Evolutionary conservation across 2,329 filamentous ascomycete species (phyloP).

Genomic region (Botrytis fabae): DNA sequence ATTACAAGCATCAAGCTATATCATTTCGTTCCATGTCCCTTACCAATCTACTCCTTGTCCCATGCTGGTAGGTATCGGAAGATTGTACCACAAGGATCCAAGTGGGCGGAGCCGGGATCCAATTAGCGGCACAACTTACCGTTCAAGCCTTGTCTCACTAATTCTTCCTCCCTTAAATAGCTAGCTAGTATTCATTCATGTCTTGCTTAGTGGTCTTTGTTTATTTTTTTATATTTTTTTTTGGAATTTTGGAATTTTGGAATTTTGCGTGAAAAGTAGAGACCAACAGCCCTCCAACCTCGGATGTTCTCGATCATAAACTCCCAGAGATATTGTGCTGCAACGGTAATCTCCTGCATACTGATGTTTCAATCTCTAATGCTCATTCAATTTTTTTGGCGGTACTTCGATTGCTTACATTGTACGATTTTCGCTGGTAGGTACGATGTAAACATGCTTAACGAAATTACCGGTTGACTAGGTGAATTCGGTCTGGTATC

Average conservation of each 20-base stretch:
- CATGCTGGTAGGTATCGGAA: constrained; percentile 6
- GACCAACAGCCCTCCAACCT: neutral
- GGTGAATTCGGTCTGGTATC: neutral
- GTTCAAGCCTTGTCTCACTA: neutral
- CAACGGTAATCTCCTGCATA: neutral
- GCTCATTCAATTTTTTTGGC: neutral
- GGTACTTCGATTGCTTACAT: neutral
- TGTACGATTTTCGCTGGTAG: neutral
- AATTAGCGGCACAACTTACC: constrained; percentile 18
- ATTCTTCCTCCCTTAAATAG: neutral
- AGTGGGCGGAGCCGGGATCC: constrained; percentile 13
- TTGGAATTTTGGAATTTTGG: neutral
- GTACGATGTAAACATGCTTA: neutral
- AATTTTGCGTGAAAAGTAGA: neutral
- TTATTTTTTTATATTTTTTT: neutral
- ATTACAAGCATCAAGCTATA: neutral
- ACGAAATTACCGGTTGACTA: neutral
- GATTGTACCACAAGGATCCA: constrained; percentile 19
- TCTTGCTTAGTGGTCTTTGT: neutral
- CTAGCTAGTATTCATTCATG: neutral
- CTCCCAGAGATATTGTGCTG: neutral
- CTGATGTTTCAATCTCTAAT: neutral
- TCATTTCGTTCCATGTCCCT: neutral
- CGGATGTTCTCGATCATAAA: neutral
- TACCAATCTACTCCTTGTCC: neutral